Evolutionary conservation across 2,329 filamentous ascomycete genomes (phyloP).

Genomic region (Teratosphaeria pseudoeucalypti): DNA sequence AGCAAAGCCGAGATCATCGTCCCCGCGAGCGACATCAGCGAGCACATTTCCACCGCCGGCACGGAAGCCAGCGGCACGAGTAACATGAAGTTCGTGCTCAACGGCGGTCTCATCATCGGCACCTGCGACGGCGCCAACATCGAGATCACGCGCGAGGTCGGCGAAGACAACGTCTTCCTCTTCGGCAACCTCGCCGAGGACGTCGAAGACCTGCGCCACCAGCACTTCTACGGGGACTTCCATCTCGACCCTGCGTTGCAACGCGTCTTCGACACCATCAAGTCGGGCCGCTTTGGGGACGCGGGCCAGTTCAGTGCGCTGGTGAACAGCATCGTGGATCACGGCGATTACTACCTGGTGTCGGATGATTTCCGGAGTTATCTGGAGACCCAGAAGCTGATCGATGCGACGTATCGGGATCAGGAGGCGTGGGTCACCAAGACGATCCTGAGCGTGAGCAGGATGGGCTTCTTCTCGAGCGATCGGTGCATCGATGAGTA

Average conservation of each 20-base stretch:
- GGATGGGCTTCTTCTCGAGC: slow-evolving; percentile 93
- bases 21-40: slow-evolving; percentile 89
- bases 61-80: slow-evolving; percentile 83
- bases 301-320: slow-evolving; percentile 69
- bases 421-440: slow-evolving; percentile 89
- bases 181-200: slow-evolving; percentile 94
- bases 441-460: slow-evolving; percentile 73
- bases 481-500: slow-evolving; percentile 97
- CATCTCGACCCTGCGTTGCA: slow-evolving; percentile 64
- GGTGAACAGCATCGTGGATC: slow-evolving; percentile 74
- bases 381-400: slow-evolving; percentile 76
- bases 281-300: slow-evolving; percentile 70
- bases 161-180: slow-evolving; percentile 95
- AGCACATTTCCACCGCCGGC: slow-evolving; percentile 96
- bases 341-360: slow-evolving; percentile 95
- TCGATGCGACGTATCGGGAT: slow-evolving; percentile 85
- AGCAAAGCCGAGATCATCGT: slow-evolving; percentile 97
- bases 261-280: slow-evolving; percentile 76
- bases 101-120: slow-evolving; percentile 92
- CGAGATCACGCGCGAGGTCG: slow-evolving; percentile 54
- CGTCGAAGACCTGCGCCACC: slow-evolving; percentile 88
- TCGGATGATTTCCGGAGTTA: slow-evolving; percentile 97
- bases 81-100: slow-evolving; percentile 99
- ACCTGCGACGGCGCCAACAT: slow-evolving; percentile 97
- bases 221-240: slow-evolving; percentile 74